Evolutionary conservation across 352 stramenopile species (phyloP).

Genomic region (Phytopythium helicoides): DNA sequence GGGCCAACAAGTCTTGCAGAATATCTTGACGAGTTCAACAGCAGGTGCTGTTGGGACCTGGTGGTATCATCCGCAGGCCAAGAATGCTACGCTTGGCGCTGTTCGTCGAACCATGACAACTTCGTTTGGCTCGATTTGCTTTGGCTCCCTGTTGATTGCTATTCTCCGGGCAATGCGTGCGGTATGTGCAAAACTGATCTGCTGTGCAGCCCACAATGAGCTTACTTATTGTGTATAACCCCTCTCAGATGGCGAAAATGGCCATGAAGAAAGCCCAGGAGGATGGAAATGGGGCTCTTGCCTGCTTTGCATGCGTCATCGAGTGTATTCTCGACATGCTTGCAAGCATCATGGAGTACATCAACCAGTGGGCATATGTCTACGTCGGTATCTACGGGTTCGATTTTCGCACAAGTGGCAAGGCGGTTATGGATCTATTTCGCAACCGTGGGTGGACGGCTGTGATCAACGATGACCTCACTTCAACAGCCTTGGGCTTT

Average conservation of each 20-base stretch:
- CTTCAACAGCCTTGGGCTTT: constrained; percentile 77
- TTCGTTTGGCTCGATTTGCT: constrained; percentile 78
- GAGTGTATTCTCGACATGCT: constrained; percentile 88
- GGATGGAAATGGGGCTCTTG: constrained; percentile 73
- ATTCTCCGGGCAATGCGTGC: constrained; percentile 78
- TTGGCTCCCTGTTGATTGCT: constrained; percentile 84
- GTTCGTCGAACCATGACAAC: constrained; percentile 81
- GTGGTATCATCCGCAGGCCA: constrained; percentile 73
- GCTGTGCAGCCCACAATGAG: no score
- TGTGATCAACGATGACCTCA: constrained; percentile 90
- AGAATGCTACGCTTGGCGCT: constrained; percentile 56
- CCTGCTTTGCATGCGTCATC: constrained; percentile 83
- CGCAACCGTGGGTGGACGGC: constrained; percentile 83
- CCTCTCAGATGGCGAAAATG: constrained; percentile 51
- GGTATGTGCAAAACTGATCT: constrained; percentile 18
- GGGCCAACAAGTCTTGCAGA: constrained; percentile 83
- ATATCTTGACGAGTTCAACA: constrained; percentile 79
- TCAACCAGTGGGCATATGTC: constrained; percentile 90
- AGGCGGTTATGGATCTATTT: constrained; percentile 88
- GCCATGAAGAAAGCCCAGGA: constrained; percentile 65
- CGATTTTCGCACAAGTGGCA: constrained; percentile 80
- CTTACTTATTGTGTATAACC: not conserved
- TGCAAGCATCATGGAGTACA: constrained; percentile 86
- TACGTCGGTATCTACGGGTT: constrained; percentile 91
- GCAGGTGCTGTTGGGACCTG: constrained; percentile 76